Evolutionary conservation across 225 moss, liverwort and hornwort genomes (phyloP), one percentile per base, ranked within the genome.

Genomic region (Straminergon stramineum): DNA sequence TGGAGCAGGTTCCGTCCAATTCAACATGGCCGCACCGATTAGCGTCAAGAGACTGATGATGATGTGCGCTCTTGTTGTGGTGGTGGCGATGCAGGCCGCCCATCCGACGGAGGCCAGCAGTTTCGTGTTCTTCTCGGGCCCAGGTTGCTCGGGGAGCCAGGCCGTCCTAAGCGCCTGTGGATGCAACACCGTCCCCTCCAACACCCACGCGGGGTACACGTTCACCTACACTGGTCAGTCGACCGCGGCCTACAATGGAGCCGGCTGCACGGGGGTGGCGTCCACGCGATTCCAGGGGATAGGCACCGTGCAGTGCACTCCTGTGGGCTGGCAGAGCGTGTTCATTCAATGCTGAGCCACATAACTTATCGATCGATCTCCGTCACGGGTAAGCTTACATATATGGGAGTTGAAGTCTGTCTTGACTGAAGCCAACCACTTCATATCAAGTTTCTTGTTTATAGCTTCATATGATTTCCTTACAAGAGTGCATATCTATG

Each of bases 251-350:
- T 92, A 92, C 91, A 84, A 90, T 60, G 27, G 19, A 19, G 8
- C 15, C 17, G 28, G 39, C 16, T 90, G 87, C 91, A 85, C 74
- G 20, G 91, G 91, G 19, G 22, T 2, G 13, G n/a, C 91, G 7
- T 5, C 57, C 4, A 75, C 84, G 13, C 60, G 7, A 21, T 92
- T 90, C 64, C 5, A 1, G 15, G 34, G 22, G 11, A 0, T 14
- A 31, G 4, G 8, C 41, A 21, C 65, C 58, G 10, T 2, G 17
- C 87, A 81, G 28, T 90, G 91, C n/a, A 1, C 6, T 9, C 2
- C 53, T 11, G 28, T 85, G 8, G 91, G 91, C 19, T 92, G 87
- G 91, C 35, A 22, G 35, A 92, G 91, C 62, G 84, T 90, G n/a
- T 92, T 78, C 24, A 87, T 92, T 34, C 90, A 85, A 19, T 92